Base-by-base conservation (phyloP, 768 basidiomycete species). In the Mycena vulgaris region DNA sequence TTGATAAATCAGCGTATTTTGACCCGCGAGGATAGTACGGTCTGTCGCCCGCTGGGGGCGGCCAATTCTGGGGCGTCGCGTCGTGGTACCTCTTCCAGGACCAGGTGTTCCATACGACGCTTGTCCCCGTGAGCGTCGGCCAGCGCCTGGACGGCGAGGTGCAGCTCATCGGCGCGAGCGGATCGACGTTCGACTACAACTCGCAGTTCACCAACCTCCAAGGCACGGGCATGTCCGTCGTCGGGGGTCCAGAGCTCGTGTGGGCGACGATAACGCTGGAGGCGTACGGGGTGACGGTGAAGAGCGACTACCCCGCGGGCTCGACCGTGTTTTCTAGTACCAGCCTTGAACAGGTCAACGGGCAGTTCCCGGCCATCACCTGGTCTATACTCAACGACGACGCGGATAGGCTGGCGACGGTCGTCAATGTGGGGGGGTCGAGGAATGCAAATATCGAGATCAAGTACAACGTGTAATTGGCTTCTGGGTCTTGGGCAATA, bases 171-270 rank as follows among this genome's bases (percentile, higher is more conserved):
- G 45, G 48, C 13, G 5, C 30, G 19, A 40, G 30, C 17, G 58
- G 47, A 28, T 31, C 67, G 21, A 45, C 56, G n/a, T 69, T 53
- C 58, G 37, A 35, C 58, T 72, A 72, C 57, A 48, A 25, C 56
- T 27, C 66, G 16, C 25, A 48, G 7, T 72, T 72, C 63, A 57
- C 40, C 31, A 66, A 72, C 53, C 47, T 72, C 45, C 35, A 48
- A 13, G 71, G 67, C 1, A 69, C 71, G 14, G 48, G 63, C 5
- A 57, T 72, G 39, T 56, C 25, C 57, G 14, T 65, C 45, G 49
- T 27, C 5, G 53, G 53, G 31, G 6, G 30, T 25, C 23, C 48
- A 1, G 30, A 65, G 35, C 67, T 72, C 57, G 58, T 57, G 30
- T 70, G 59, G 51, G 69, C 69, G 0, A 60, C 40, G 3, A 52